Base-by-base conservation (phyloP, 805 yeast species). In the Metschnikowia hibisci region DNA sequence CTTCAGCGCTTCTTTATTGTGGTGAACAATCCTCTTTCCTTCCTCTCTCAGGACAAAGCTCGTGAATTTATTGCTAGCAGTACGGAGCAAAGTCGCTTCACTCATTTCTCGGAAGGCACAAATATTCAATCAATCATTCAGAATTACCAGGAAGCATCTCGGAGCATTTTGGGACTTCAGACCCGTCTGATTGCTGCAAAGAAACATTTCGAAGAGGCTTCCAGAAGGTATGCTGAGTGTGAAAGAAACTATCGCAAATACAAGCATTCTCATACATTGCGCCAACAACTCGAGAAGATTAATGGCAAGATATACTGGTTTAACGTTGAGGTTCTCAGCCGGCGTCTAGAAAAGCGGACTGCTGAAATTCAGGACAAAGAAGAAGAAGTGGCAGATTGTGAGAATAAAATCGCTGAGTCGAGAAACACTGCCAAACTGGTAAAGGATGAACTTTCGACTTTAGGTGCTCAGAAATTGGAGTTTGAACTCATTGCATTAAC, bases 41-140 rank as follows among this genome's bases (percentile, higher is more conserved):
- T 93, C 56, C 70, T 93, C 39, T 87, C 96, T 1, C 99, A 93
- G 61, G 97, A 93, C 53, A 86, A 83, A 47, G 98, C 99, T 2
- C 78, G 96, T 52, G 84, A 90, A 12, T 93, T 93, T 58, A 66
- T 93, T 48, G 84, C 95, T 0, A 78, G 82, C 26, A 80, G 93
- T 4, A 74, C 87, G 4, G 84, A 87, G 46, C 72, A 71, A 28
- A 82, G 77, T 37, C 87, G 89, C 62, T 93, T 81, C 61, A 72
- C 73, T 12, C 82, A 78, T 57, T 87, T 91, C 58, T 82, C 84
- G 86, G 77, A 77, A 41, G 96, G 96, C 28, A 81, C 95, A 2
- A 72, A 82, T 54, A 74, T 85, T 38, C 82, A 81, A 43, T 86
- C 82, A 34, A 80, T 84, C n/a, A 63, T 74, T 29, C 72, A 69